A percentile compares a stretch with the other conserved stretches of the same genome.
phyloP scores from a whole-genome alignment of 257 asterid genomes.

The Cinchona pubescens region DNA sequence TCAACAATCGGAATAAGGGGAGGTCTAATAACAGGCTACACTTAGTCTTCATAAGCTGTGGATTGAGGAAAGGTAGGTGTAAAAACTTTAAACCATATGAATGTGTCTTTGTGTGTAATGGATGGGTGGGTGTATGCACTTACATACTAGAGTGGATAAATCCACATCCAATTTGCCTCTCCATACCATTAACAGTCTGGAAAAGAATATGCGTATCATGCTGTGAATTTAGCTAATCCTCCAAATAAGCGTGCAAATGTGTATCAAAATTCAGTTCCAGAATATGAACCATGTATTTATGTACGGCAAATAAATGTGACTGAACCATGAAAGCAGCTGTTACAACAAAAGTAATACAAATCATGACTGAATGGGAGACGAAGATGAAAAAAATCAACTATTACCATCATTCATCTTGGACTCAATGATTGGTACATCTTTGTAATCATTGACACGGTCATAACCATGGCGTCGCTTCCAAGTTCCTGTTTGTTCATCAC shows the following conservation, averaged over 20 bases:
- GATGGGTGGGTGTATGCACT: background rate
- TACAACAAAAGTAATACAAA: background rate
- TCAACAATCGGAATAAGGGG: background rate
- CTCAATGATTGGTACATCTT: constrained; percentile 81
- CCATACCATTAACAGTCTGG: background rate
- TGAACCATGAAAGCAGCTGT: too few relatives aligned
- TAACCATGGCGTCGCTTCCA: constrained; percentile 96
- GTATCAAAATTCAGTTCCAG: background rate
- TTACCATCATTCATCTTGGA: constrained; percentile 93
- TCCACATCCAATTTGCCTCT: background rate
- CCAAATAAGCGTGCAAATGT: background rate
- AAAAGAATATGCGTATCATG: background rate
- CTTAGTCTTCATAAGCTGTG: background rate
- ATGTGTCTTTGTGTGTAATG: too few relatives aligned
- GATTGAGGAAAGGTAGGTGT: background rate
- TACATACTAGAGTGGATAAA: background rate
- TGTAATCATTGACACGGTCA: constrained; percentile 87
- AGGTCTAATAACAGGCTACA: background rate
- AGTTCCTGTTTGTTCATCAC: constrained; percentile 69
- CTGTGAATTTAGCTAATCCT: background rate
- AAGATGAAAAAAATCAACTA: background rate
- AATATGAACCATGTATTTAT: too few relatives aligned
- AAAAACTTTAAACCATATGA: background rate
- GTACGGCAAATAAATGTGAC: background rate
- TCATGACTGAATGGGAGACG: too few relatives aligned